Conservation (phyloP, 768 basidiomycete genomes). For the Lactarius trivialis region DNA sequence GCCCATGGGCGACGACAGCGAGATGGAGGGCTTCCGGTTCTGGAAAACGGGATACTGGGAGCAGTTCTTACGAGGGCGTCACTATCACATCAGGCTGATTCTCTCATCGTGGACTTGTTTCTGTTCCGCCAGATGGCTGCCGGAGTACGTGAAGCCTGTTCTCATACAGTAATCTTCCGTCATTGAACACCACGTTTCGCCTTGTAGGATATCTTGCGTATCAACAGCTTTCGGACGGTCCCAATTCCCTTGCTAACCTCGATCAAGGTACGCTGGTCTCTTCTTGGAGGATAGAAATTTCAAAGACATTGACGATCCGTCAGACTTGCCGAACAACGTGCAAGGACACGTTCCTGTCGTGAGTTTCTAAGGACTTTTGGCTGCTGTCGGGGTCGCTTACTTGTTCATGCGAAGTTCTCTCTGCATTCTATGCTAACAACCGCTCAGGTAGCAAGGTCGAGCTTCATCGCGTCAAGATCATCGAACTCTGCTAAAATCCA, state of each 20-base stretch:
- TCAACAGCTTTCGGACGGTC: conserved; percentile 89
- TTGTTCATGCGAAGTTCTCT: conserved; percentile 51
- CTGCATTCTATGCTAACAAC: conserved; percentile 36
- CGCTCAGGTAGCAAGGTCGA: conserved; percentile 71
- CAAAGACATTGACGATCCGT: background rate
- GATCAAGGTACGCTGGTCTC: conserved; percentile 63
- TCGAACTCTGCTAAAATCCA: conserved; percentile 96
- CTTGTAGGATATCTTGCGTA: conserved; percentile 85
- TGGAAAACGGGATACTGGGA: conserved; percentile 98
- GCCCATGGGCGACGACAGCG: conserved; percentile 94
- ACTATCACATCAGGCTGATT: conserved; percentile 91
- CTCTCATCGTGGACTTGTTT: conserved; percentile 83
- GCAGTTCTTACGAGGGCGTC: conserved; percentile 72
- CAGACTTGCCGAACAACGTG: conserved; percentile 94
- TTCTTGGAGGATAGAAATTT: background rate
- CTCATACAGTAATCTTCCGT: background rate
- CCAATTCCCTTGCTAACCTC: conserved; percentile 86
- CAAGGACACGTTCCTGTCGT: conserved; percentile 91
- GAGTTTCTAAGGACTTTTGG: conserved; percentile 31
- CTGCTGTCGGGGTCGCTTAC: conserved; percentile 9
- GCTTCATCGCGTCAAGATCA: conserved; percentile 73
- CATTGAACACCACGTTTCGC: background rate
- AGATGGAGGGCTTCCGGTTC: conserved; percentile 96
- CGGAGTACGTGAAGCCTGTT: conserved; percentile 38
- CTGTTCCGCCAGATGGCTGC: conserved; percentile 80